Evolutionary conservation across 176 grass and related monocot genomes (phyloP), one percentile per base, ranked within the genome.

Genomic region (Aegilops tauschii): DNA sequence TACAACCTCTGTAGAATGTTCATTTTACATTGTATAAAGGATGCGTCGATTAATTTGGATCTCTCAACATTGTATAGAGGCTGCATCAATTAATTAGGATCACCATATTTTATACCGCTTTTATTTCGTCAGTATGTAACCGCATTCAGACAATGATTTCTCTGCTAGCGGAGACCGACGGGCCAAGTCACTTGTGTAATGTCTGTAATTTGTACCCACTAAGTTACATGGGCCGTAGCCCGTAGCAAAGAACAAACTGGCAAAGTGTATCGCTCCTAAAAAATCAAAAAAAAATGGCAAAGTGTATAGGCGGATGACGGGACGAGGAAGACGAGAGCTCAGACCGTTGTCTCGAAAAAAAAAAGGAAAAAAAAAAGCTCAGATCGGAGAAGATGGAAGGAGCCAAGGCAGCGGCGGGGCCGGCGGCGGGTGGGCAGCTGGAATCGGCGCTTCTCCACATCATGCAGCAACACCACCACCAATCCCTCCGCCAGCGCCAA

Each of bases 371-470:
- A 0, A 4, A 12, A 49, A 4, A 9, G 42, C 12, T 76, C 73
- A 56, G 47, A 77, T 77, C 31, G 10, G 77, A n/a, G 32, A 42
- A 35, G 58, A 94, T 94, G 90, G 84, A 91, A n/a, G 63, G 75
- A 61, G 40, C 79, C 45, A 97, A 87, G 82, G 37, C 45, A 16
- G 40, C 36, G 54, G 64, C 79, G 34, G 62, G 62, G 23, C 23
- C 27, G 27, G 54, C 89, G 64, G 29, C 59, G 5, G 85, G 72
- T 0, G 86, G 84, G 64, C 86, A 83, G 35, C 90, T 96, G 73
- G 92, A 95, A 78, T 89, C 80, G 30, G 83, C 93, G 64, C 90
- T 96, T 81, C 89, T 95, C 45, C 92, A 85, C 10, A 93, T 97
- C 47, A 83, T 91, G 49, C 84, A 90, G 6, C 81, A 91, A 2